phyloP scores from a whole-genome alignment of 2,329 filamentous ascomycete species.

The Talaromyces sp. region DNA sequence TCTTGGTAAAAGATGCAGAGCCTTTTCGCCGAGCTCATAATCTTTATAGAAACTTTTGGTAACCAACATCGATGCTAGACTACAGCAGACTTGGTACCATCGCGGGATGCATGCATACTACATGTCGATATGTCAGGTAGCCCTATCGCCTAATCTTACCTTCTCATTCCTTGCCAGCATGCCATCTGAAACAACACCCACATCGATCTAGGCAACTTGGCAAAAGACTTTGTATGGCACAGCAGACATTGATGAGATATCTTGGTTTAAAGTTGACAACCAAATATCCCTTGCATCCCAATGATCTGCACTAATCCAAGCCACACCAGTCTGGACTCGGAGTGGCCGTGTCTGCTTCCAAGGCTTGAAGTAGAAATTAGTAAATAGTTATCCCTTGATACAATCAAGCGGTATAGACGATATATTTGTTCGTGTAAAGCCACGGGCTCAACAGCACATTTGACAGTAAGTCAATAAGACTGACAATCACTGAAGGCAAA shows the following conservation, averaged over 20 bases:
- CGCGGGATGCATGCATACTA: slow-evolving; percentile 4
- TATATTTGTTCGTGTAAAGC: no score
- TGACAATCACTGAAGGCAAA: not conserved
- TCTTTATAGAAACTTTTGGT: not conserved
- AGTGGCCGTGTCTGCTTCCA: not conserved
- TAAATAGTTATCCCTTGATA: slow-evolving; percentile 2
- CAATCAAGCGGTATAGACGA: not conserved
- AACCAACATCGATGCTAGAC: not conserved
- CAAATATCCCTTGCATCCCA: slow-evolving; percentile 2
- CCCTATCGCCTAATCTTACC: not conserved
- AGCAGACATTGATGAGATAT: not conserved
- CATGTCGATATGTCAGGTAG: not conserved
- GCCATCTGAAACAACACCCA: no score
- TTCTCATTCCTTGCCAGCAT: not conserved
- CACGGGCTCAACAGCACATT: not conserved
- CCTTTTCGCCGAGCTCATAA: not conserved
- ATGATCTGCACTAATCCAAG: slow-evolving; percentile 6
- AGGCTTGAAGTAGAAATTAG: not conserved
- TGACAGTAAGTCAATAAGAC: not conserved
- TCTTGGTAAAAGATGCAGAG: not conserved
- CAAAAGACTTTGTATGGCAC: no score
- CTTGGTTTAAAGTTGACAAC: not conserved
- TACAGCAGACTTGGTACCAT: not conserved
- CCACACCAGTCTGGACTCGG: not conserved
- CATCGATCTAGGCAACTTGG: no score